These are phyloP conservation scores for Termitomyces sp. DNA, from an alignment of 768 basidiomycete species.

Conservation along the genomic window DNA sequence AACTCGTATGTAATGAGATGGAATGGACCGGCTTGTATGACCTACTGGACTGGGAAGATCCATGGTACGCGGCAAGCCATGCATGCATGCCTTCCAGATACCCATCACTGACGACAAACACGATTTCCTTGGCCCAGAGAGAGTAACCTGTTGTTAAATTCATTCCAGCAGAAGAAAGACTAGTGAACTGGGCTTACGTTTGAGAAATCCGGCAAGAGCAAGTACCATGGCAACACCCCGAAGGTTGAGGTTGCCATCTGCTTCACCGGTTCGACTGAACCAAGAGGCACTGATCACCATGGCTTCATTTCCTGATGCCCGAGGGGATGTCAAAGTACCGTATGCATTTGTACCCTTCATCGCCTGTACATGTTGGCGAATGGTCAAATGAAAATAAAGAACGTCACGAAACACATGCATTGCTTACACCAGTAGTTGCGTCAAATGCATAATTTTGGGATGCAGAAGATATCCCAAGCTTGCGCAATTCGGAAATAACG, in stretches of 20 bases:
- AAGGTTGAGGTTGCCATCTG: slow-evolving; percentile 60
- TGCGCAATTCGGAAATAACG: slow-evolving; percentile 59
- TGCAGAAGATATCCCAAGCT: slow-evolving; percentile 65
- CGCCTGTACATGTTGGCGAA: slow-evolving; percentile 28
- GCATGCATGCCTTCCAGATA: slow-evolving; percentile 91
- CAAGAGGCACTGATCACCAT: slow-evolving; percentile 91
- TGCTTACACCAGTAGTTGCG: slow-evolving; percentile 45
- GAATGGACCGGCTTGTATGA: not conserved
- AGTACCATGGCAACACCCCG: slow-evolving; percentile 85
- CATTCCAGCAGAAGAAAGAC: not conserved
- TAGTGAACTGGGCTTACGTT: slow-evolving; percentile 44
- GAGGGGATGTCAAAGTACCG: slow-evolving; percentile 74
- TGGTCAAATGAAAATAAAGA: not conserved
- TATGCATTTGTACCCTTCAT: slow-evolving; percentile 75
- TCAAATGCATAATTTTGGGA: slow-evolving; percentile 63
- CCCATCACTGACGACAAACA: slow-evolving; percentile 86
- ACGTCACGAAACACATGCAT: not conserved
- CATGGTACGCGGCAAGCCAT: slow-evolving; percentile 85
- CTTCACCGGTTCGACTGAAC: slow-evolving; percentile 62
- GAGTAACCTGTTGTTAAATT: slow-evolving; percentile 54
- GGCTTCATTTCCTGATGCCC: slow-evolving; percentile 90
- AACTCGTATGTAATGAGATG: not conserved
- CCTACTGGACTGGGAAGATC: slow-evolving; percentile 56
- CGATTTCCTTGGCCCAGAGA: slow-evolving; percentile 91
- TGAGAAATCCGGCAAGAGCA: slow-evolving; percentile 77